These are phyloP conservation scores for Globisporangium perplexum DNA, from an alignment of 352 stramenopile species.

Conservation along the genomic window DNA sequence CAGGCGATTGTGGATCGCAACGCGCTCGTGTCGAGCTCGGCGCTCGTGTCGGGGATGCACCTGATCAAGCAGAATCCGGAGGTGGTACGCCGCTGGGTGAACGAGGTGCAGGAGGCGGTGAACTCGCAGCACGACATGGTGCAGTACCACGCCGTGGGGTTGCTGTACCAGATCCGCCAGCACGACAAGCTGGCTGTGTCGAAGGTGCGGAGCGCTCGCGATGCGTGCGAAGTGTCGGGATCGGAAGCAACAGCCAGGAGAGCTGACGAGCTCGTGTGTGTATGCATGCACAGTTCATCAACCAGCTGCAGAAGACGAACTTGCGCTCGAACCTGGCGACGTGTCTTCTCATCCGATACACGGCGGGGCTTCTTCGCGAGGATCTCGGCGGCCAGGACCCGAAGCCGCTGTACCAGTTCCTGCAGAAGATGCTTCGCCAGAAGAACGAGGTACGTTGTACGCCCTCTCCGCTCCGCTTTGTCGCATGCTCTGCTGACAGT, in stretches of 20 bases:
- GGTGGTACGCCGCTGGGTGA: slow-evolving; percentile 95
- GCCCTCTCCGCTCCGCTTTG: not conserved
- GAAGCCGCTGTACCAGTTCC: slow-evolving; percentile 81
- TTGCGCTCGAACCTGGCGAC: slow-evolving; percentile 93
- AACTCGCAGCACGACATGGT: slow-evolving; percentile 98
- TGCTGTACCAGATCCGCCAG: slow-evolving; percentile 99
- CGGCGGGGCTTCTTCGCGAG: slow-evolving; percentile 85
- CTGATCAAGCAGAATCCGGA: slow-evolving; percentile 92
- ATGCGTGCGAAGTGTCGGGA: not conserved
- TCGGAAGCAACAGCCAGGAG: not conserved
- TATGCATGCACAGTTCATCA: slow-evolving; percentile 62
- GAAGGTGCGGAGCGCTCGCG: slow-evolving; percentile 52
- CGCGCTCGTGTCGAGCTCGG: slow-evolving; percentile 93
- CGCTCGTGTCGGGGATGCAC: slow-evolving; percentile 95
- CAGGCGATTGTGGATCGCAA: slow-evolving; percentile 99
- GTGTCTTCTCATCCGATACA: slow-evolving; percentile 98
- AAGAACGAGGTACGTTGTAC: slow-evolving; percentile 79
- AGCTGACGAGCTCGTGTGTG: not conserved
- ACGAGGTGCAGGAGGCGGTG: slow-evolving; percentile 96
- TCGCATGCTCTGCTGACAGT: not conserved
- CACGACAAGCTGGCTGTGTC: slow-evolving; percentile 97
- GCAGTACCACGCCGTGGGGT: slow-evolving; percentile 97
- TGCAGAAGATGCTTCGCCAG: slow-evolving; percentile 96
- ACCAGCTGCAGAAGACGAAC: slow-evolving; percentile 91
- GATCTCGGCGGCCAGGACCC: slow-evolving; percentile 80